Evolutionary conservation across 2,329 filamentous ascomycete genomes (phyloP).

Genomic region (Penicillium paneum): DNA sequence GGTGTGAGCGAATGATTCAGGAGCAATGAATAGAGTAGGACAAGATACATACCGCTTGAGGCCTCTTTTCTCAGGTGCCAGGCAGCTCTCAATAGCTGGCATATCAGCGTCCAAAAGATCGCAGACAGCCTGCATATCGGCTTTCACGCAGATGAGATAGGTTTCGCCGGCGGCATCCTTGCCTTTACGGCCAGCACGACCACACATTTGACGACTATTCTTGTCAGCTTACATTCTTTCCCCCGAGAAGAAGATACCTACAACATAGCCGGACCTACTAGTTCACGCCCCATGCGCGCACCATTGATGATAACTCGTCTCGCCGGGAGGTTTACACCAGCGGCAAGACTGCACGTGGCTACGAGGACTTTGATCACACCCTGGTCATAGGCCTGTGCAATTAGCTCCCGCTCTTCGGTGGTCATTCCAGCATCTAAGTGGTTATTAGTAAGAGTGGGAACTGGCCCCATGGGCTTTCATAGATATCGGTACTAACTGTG

Average conservation of each 20-base stretch:
- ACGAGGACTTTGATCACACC: conserved; percentile 68
- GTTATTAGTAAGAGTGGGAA: conserved; percentile 27
- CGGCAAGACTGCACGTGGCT: conserved; percentile 76
- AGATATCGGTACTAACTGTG: conserved; percentile 55
- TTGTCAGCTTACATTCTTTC: conserved; percentile 21
- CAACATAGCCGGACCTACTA: conserved; percentile 75
- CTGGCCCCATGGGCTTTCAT: not conserved
- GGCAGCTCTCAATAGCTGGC: conserved; percentile 65
- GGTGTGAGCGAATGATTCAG: conserved; percentile 5
- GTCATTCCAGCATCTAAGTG: conserved; percentile 54
- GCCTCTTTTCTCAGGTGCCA: conserved; percentile 64
- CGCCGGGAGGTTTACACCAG: conserved; percentile 73
- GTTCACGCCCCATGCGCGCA: conserved; percentile 70
- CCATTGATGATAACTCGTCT: conserved; percentile 72
- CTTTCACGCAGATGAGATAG: conserved; percentile 68
- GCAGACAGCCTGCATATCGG: conserved; percentile 66
- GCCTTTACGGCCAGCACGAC: conserved; percentile 72
- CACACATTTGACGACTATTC: conserved; percentile 68
- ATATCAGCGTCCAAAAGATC: conserved; percentile 70
- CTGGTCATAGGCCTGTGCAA: conserved; percentile 67
- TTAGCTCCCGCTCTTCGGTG: conserved; percentile 69
- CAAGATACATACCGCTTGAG: conserved; percentile 56
- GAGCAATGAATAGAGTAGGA: not conserved
- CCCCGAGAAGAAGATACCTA: conserved; percentile 27
- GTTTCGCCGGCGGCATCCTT: conserved; percentile 76